Percentiles rank a stretch among this genome's conserved stretches.
phyloP scores from a whole-genome alignment of 2,329 filamentous ascomycete species.

The Ophiosphaerella narmari region DNA sequence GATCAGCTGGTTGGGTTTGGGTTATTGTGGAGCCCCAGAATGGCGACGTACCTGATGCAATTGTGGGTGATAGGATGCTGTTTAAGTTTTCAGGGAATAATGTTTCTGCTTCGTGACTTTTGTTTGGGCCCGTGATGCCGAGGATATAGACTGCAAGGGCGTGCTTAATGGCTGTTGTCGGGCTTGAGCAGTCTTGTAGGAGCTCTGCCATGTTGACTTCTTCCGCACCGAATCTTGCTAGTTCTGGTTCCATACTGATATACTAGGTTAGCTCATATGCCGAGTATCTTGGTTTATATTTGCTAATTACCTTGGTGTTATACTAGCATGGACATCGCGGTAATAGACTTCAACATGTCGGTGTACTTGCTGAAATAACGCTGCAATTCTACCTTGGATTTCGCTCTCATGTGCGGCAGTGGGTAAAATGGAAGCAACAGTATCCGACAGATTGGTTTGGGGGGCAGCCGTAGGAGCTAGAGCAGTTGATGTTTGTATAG shows the following conservation, averaged over 20 bases:
- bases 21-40: not conserved
- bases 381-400: conserved; percentile 22
- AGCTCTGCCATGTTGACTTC: conserved; percentile 30
- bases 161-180: conserved; percentile 38
- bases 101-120: conserved; percentile 11
- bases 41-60: not conserved
- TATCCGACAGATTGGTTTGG: conserved; percentile 14
- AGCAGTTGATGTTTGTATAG: conserved; percentile 9
- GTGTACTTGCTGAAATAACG: conserved; percentile 34
- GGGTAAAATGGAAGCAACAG: conserved; percentile 28
- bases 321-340: conserved; percentile 40
- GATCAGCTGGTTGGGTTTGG: conserved; percentile 1
- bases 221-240: conserved; percentile 30
- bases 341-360: conserved; percentile 39
- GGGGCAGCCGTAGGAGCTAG: conserved; percentile 7
- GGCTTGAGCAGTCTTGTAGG: conserved; percentile 27
- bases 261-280: too few relatives aligned
- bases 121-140: conserved; percentile 22
- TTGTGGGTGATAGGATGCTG: not conserved
- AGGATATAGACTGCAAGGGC: conserved; percentile 34
- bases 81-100: conserved; percentile 33
- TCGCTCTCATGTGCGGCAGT: conserved; percentile 27
- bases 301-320: conserved; percentile 25
- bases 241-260: conserved; percentile 29
- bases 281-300: too few relatives aligned